phyloP scores from a whole-genome alignment of 352 stramenopile species.

The Hyaloperonospora arabidopsidis region DNA sequence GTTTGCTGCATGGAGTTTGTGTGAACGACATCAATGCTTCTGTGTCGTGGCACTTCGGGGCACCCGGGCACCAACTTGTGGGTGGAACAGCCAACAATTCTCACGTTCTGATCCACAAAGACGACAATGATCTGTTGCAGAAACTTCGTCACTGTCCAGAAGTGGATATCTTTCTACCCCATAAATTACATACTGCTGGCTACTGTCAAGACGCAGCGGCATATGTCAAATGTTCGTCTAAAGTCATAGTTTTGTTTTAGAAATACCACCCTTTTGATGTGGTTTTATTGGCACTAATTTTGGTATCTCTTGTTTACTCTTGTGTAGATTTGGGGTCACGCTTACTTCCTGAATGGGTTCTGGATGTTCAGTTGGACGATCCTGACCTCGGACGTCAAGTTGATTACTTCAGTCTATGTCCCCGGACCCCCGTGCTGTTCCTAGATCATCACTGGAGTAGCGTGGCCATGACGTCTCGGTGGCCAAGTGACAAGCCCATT shows the following conservation, averaged over 20 bases:
- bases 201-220: conserved; percentile 49
- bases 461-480: conserved; percentile 10
- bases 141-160: conserved; percentile 35
- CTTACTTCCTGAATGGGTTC: conserved; percentile 30
- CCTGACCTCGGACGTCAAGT: conserved; percentile 15
- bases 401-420: conserved; percentile 55
- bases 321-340: conserved; percentile 23
- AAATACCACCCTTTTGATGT: too few relatives aligned
- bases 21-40: conserved; percentile 16
- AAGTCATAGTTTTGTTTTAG: too few relatives aligned
- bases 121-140: conserved; percentile 26
- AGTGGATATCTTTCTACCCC: conserved; percentile 42
- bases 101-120: conserved; percentile 18
- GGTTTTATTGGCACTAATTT: too few relatives aligned
- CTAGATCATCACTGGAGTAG: conserved; percentile 50
- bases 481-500: conserved; percentile 35
- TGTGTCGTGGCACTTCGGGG: conserved; percentile 31
- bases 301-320: too few relatives aligned
- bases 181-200: conserved; percentile 19
- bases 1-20: conserved; percentile 30
- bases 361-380: conserved; percentile 25
- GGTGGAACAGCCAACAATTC: conserved; percentile 21
- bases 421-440: conserved; percentile 41
- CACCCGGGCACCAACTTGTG: conserved; percentile 21
- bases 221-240: conserved; percentile 32